phyloP scores from a whole-genome alignment of 2,329 filamentous ascomycete species.

The Rhytidhysteron rufulum region DNA sequence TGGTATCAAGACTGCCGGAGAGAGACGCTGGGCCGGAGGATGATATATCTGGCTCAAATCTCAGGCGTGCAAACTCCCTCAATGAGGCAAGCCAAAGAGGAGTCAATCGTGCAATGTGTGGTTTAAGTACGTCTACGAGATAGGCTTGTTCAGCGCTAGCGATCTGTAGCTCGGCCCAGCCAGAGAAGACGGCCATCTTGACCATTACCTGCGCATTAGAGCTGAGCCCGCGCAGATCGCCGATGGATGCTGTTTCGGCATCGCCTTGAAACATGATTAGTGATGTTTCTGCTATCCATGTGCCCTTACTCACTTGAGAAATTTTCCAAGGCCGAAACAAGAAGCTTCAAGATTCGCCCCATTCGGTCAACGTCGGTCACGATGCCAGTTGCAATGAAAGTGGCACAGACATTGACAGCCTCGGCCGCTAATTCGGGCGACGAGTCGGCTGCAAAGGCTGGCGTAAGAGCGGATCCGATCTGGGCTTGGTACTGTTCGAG shows the following conservation, averaged over 20 bases:
- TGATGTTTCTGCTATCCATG: background rate
- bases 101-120: slow-evolving; percentile 84
- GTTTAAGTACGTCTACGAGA: slow-evolving; percentile 79
- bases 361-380: slow-evolving; percentile 98
- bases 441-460: slow-evolving; percentile 92
- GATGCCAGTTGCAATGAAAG: slow-evolving; percentile 94
- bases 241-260: slow-evolving; percentile 78
- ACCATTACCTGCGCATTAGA: slow-evolving; percentile 98
- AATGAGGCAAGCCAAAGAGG: slow-evolving; percentile 92
- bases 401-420: slow-evolving; percentile 95
- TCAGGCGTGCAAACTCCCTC: slow-evolving; percentile 84
- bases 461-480: slow-evolving; percentile 92
- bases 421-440: slow-evolving; percentile 94
- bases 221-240: slow-evolving; percentile 86
- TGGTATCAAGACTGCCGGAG: slow-evolving; percentile 83
- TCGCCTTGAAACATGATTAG: slow-evolving; percentile 47
- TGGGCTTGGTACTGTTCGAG: slow-evolving; percentile 98
- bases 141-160: slow-evolving; percentile 91
- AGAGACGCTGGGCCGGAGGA: slow-evolving; percentile 76
- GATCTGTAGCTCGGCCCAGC: slow-evolving; percentile 95
- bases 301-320: slow-evolving; percentile 61
- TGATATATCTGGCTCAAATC: slow-evolving; percentile 97
- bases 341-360: slow-evolving; percentile 92
- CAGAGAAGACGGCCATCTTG: slow-evolving; percentile 93
- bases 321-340: slow-evolving; percentile 87